A percentile compares a stretch with the other conserved stretches of the same genome.
Evolutionary conservation across 1,139 yeast species (phyloP).

Genomic region (Candida gigantensis): DNA sequence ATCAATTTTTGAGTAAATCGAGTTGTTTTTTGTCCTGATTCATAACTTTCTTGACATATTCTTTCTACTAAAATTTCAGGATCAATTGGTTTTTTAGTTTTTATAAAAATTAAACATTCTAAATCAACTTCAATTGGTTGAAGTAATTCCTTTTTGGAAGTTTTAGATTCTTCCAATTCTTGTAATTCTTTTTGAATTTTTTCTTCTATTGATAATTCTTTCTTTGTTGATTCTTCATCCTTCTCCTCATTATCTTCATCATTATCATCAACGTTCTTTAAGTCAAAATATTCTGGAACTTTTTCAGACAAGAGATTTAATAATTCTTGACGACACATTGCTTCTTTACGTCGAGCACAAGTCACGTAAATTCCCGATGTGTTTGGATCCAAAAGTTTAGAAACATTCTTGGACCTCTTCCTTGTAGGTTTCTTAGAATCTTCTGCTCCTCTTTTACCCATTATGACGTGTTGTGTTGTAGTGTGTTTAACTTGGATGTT

Average conservation of each 20-base stretch:
- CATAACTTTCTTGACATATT: slow-evolving; percentile 61
- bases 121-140: slow-evolving; percentile 71
- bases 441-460: slow-evolving; percentile 28
- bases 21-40: slow-evolving; percentile 54
- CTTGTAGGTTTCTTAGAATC: slow-evolving; percentile 14
- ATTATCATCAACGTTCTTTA: slow-evolving; percentile 30
- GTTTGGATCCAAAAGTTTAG: slow-evolving; percentile 66
- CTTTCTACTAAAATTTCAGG: slow-evolving; percentile 71
- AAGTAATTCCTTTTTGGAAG: slow-evolving; percentile 49
- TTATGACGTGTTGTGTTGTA: no score
- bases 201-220: slow-evolving; percentile 67
- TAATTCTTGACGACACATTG: slow-evolving; percentile 72
- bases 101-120: slow-evolving; percentile 83
- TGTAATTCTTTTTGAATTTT: slow-evolving; percentile 69
- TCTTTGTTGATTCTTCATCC: slow-evolving; percentile 26
- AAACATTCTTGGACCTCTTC: slow-evolving; percentile 50
- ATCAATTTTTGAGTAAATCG: slow-evolving; percentile 77
- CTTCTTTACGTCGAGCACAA: slow-evolving; percentile 77
- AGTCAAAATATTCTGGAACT: slow-evolving; percentile 53
- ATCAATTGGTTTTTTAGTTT: slow-evolving; percentile 72
- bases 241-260: slow-evolving; percentile 30
- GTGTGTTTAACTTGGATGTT: not conserved
- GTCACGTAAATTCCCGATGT: slow-evolving; percentile 86
- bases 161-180: slow-evolving; percentile 48
- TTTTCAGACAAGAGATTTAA: slow-evolving; percentile 58